Percentiles rank a stretch among this genome's conserved stretches.
Conservation (phyloP, 441 rosid genomes). For the Syzygium malaccense region DNA sequence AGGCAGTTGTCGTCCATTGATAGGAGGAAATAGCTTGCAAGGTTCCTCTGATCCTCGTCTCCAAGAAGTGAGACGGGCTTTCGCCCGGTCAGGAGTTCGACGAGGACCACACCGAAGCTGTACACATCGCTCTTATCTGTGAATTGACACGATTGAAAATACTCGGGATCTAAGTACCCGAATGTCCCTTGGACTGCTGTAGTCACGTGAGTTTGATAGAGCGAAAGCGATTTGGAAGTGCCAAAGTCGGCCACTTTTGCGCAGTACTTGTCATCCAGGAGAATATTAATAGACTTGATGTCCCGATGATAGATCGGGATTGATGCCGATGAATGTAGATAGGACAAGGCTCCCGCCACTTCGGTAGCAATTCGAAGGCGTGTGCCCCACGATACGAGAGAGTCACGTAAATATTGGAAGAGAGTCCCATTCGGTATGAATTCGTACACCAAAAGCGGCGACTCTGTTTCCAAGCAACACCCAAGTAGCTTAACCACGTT, state of each 20-base stretch:
- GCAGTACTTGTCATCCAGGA: neutral
- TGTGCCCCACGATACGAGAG: neutral
- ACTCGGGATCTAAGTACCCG: neutral
- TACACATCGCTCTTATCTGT: neutral
- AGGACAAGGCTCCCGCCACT: neutral
- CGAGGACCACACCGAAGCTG: neutral
- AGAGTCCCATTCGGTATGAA: neutral
- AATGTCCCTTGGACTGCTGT: neutral
- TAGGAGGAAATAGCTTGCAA: neutral
- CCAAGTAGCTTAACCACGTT: neutral
- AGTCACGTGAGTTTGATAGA: neutral
- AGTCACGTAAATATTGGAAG: neutral
- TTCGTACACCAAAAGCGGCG: neutral
- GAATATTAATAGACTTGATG: neutral
- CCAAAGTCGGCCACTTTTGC: neutral
- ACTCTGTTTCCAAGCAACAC: neutral
- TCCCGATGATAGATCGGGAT: neutral
- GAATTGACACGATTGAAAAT: neutral
- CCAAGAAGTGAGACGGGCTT: neutral
- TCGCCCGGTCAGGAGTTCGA: neutral
- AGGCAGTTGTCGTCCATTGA: neutral
- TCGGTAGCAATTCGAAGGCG: neutral
- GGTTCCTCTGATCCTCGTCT: neutral
- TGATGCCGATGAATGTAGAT: neutral
- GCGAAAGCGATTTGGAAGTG: neutral